Percentiles rank a stretch among this genome's conserved stretches.
These are phyloP conservation scores for Scalesia atractyloides DNA, from an alignment of 129 eudicot genomes.

Conservation along the genomic window DNA sequence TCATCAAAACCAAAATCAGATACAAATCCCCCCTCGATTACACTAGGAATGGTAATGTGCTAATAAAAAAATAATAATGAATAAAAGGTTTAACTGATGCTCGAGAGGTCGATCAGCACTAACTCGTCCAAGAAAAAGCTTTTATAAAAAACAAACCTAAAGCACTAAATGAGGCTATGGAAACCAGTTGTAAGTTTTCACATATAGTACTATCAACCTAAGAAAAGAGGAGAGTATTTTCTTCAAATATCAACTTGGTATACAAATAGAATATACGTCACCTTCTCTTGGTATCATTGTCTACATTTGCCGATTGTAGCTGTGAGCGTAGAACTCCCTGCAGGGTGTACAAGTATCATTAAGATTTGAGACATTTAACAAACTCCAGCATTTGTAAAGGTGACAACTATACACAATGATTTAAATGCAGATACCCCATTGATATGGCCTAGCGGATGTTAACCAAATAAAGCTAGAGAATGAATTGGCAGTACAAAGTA, in stretches of 20 bases:
- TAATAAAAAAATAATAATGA: not conserved
- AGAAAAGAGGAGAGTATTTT: not conserved
- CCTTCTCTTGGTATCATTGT: conserved; percentile 75
- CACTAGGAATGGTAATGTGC: conserved; percentile 7
- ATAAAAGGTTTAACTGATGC: not conserved
- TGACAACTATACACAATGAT: not conserved
- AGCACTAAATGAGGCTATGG: not conserved
- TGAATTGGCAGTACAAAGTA: not conserved
- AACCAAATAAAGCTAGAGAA: conserved; percentile 2
- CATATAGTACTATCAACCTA: not conserved
- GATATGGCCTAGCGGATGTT: not conserved
- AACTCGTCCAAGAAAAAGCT: not conserved
- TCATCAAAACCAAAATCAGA: conserved; percentile 28
- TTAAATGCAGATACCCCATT: not conserved
- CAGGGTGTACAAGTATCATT: conserved; percentile 22
- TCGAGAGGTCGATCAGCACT: not conserved
- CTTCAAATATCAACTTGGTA: not conserved
- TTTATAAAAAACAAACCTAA: not conserved
- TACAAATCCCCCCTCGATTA: not conserved
- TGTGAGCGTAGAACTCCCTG: conserved; percentile 85
- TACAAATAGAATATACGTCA: conserved; percentile 14
- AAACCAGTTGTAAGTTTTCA: not conserved
- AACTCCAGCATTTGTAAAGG: not conserved
- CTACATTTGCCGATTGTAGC: conserved; percentile 80
- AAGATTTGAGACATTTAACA: conserved; percentile 12